Conservation (phyloP, 2,329 filamentous ascomycete species). For the Ophiostoma novo-ulmi region DNA sequence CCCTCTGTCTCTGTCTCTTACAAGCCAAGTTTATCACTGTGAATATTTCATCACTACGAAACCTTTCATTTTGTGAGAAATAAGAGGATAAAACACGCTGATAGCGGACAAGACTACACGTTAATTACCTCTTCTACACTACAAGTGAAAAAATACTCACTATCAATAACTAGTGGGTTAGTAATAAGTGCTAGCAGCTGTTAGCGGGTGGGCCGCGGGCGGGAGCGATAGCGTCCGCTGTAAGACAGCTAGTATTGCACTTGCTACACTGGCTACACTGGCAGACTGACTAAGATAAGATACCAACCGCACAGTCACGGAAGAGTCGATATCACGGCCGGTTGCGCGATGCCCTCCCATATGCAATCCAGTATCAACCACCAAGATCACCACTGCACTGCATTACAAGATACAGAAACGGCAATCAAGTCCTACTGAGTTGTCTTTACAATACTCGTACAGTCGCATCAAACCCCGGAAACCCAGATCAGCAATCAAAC, state of each 20-base stretch:
- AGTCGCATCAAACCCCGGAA: neutral
- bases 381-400: neutral
- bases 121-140: neutral
- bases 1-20: too few species aligned
- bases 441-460: too few species aligned
- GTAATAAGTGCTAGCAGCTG: neutral
- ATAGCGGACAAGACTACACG: neutral
- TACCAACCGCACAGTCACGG: neutral
- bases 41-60: neutral
- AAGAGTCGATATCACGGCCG: constrained; percentile 1
- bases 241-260: neutral
- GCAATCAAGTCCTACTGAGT: too few species aligned
- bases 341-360: neutral
- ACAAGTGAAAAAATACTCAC: neutral
- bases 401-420: too few species aligned
- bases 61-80: neutral
- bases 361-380: neutral
- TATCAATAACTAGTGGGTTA: neutral
- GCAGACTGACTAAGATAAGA: neutral
- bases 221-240: constrained; percentile 14
- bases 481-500: neutral
- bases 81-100: neutral
- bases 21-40: neutral
- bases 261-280: too few species aligned
- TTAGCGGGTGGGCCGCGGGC: constrained; percentile 8